phyloP scores from a whole-genome alignment of 2,329 filamentous ascomycete genomes.

The Trichoderma gracile region DNA sequence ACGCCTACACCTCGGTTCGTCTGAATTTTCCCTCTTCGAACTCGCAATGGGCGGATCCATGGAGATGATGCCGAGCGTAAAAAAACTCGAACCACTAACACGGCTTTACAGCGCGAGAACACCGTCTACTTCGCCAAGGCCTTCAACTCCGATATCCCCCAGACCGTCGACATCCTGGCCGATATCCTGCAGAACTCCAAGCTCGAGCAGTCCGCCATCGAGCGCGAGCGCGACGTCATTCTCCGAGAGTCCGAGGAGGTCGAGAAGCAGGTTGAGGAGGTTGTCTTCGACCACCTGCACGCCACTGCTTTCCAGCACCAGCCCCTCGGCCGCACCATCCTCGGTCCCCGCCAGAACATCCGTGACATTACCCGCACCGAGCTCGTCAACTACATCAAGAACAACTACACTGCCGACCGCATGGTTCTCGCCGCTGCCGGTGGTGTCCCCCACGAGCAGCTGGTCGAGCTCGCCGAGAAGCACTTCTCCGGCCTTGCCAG shows the following conservation, averaged over 20 bases:
- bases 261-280: constrained; percentile 99
- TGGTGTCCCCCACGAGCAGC: constrained; percentile 88
- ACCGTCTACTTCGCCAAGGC: constrained; percentile 99
- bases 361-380: constrained; percentile 91
- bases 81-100: constrained; percentile 28
- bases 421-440: constrained; percentile 98
- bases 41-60: constrained; percentile 22
- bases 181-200: constrained; percentile 99
- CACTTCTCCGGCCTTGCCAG: constrained; percentile 81
- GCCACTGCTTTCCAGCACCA: constrained; percentile 97
- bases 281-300: constrained; percentile 98
- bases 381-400: constrained; percentile 95
- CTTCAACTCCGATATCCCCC: constrained; percentile 96
- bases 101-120: constrained; percentile 76
- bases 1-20: constrained; percentile 97
- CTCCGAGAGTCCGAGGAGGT: constrained; percentile 98
- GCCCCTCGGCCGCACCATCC: constrained; percentile 93
- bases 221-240: constrained; percentile 98
- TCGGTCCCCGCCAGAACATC: constrained; percentile 98
- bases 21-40: background rate
- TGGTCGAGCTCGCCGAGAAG: constrained; percentile 95
- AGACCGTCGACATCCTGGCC: constrained; percentile 96
- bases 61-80: background rate
- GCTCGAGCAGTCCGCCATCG: constrained; percentile 87
- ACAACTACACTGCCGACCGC: constrained; percentile 98